A percentile compares a stretch with the other conserved stretches of the same genome.
phyloP scores from a whole-genome alignment of 2,329 filamentous ascomycete genomes.

The Diaporthe humulicola region DNA sequence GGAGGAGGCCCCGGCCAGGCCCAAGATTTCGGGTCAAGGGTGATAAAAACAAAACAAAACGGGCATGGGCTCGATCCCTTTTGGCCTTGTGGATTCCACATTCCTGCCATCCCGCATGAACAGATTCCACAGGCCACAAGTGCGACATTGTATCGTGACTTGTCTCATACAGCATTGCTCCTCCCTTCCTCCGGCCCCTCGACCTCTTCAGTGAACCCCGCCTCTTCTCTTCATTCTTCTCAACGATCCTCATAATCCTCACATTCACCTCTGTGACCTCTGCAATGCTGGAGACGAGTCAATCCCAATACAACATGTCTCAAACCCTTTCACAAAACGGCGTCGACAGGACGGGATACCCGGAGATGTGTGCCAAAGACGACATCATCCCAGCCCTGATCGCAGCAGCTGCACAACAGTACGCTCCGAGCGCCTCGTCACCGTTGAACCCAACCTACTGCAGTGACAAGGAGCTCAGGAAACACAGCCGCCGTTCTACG shows the following conservation, averaged over 20 bases:
- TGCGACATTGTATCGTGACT: slow-evolving; percentile 34
- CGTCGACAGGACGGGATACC: slow-evolving; percentile 7
- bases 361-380: slow-evolving; percentile 24
- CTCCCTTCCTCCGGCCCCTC: slow-evolving; percentile 29
- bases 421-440: slow-evolving; percentile 37
- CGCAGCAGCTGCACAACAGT: slow-evolving; percentile 36
- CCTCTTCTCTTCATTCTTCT: slow-evolving; percentile 1
- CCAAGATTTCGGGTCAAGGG: slow-evolving; percentile 17
- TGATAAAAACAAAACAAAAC: slow-evolving; percentile 33
- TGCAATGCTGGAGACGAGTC: slow-evolving; percentile 14
- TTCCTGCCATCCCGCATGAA: slow-evolving; percentile 21
- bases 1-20: slow-evolving; percentile 8
- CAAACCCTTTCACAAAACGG: slow-evolving; percentile 13
- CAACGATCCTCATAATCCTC: slow-evolving; percentile 1
- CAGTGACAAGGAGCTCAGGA: slow-evolving; percentile 30
- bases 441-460: slow-evolving; percentile 36
- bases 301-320: slow-evolving; percentile 33
- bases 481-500: slow-evolving; percentile 25
- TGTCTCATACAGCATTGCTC: slow-evolving; percentile 31
- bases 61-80: neutral
- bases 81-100: slow-evolving; percentile 22
- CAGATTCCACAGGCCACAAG: slow-evolving; percentile 25
- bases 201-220: slow-evolving; percentile 5
- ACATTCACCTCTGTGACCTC: neutral
- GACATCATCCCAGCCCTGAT: slow-evolving; percentile 32